These are phyloP conservation scores for Fusarium buharicum DNA, from an alignment of 2,329 filamentous ascomycete species.

Conservation along the genomic window DNA sequence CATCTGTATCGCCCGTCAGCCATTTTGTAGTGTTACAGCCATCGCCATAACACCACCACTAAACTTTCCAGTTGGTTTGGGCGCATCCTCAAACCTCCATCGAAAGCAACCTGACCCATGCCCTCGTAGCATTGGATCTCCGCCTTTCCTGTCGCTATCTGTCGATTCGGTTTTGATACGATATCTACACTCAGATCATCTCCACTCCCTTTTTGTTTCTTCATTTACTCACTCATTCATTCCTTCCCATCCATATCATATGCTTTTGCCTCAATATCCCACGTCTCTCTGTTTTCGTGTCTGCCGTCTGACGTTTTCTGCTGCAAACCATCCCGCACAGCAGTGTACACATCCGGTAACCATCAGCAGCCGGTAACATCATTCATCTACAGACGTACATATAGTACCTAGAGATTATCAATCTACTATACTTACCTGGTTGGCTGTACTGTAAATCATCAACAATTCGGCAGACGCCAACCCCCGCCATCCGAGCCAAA, in stretches of 20 bases:
- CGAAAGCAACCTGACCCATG: constrained; percentile 13
- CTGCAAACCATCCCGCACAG: constrained; percentile 19
- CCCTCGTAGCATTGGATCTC: constrained; percentile 33
- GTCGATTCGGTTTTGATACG: constrained; percentile 28
- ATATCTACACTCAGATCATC: constrained; percentile 35
- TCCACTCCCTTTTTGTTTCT: constrained; percentile 1
- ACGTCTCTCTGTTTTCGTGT: constrained; percentile 8
- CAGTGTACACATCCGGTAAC: constrained; percentile 32
- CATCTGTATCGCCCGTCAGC: background rate
- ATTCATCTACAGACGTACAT: constrained; percentile 29
- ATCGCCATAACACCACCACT: constrained; percentile 4
- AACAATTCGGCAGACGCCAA: constrained; percentile 27
- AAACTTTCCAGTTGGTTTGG: constrained; percentile 16
- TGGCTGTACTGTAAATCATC: constrained; percentile 11
- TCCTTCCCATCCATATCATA: constrained; percentile 11
- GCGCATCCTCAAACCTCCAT: constrained; percentile 24
- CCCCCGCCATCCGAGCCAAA: constrained; percentile 29
- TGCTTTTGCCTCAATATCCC: constrained; percentile 11
- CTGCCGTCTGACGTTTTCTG: constrained; percentile 26
- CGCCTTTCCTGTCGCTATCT: constrained; percentile 30
- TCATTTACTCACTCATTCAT: constrained; percentile 2
- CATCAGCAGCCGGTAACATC: constrained; percentile 34
- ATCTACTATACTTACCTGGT: background rate
- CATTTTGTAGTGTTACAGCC: constrained; percentile 8
- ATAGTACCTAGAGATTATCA: constrained; percentile 3